Base-by-base conservation (phyloP, 83 land plant genomes). In the Larix sibirica region DNA sequence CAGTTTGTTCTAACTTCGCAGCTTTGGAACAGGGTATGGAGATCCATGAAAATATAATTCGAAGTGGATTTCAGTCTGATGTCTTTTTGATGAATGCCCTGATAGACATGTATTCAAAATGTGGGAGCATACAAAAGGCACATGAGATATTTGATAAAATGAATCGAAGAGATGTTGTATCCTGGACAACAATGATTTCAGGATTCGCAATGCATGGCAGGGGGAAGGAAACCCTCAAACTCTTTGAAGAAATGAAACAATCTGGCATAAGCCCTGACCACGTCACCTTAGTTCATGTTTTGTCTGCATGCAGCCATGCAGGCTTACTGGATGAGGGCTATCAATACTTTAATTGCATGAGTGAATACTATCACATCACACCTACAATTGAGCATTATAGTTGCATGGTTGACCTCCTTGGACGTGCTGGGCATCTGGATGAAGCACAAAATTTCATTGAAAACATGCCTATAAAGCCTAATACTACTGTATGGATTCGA, bases 221-320 rank as follows among this genome's bases (percentile, higher is more conserved):
- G 18, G 75, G 47, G 7, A 38, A 40, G 42, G 75, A 70, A 20
- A 44, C 75, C 9, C 50, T 70, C 16, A 70, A 5, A 20, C 17
- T 70, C 10, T 38, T 70, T 70, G 74, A 70, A 70, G 47, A 70
- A 70, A 70, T 70, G 75, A 40, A 18, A 70, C 17, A 8, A 1
- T 70, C 75, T 70, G 23, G 75, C 23, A 38, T 33, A 17, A 17
- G 6, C 47, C 47, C 75, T 36, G 40, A 70, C 40, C 75, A 70
- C 38, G 47, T 38, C 40, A 70, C 75, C 21, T 70, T 70, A 36
- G 21, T 70, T 18, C 38, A 44, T 70, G 75, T 70, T 40, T 70
- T 70, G 75, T 36, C 75, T 70, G 47, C 75, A 2, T 70, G 75
- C 75, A 70, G 47, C 18, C 75, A 38, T 70, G 75, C 75, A 70